These are phyloP conservation scores for Balakata baccata DNA, from an alignment of 345 rosid genomes.

Conservation along the genomic window DNA sequence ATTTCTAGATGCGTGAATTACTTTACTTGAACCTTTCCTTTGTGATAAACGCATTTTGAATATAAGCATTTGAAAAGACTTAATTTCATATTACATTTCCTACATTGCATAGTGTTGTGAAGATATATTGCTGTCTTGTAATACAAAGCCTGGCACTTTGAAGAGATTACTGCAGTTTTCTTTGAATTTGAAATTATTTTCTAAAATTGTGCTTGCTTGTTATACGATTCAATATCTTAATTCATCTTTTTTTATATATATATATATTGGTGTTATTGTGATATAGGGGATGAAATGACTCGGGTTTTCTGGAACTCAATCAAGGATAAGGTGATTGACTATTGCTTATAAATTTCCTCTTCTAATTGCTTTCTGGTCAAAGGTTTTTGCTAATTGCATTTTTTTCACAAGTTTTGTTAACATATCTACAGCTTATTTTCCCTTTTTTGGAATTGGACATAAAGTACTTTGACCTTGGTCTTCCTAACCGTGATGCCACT, in stretches of 20 bases:
- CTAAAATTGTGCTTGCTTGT: not conserved
- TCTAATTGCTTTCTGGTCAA: not conserved
- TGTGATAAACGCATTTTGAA: not conserved
- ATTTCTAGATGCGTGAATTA: not conserved
- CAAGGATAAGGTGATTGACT: conserved; percentile 73
- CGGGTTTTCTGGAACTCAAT: conserved; percentile 88
- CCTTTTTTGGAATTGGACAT: conserved; percentile 25
- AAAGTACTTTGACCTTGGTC: conserved; percentile 25
- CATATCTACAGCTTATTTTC: conserved; percentile 17
- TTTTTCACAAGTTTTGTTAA: not conserved
- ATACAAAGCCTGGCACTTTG: not conserved
- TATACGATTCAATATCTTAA: not conserved
- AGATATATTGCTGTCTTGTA: no score
- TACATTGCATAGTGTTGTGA: not conserved
- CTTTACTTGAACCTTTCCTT: not conserved
- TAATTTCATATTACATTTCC: not conserved
- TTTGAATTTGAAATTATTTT: not conserved
- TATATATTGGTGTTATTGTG: conserved; percentile 14
- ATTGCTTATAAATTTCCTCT: not conserved
- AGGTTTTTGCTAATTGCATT: conserved; percentile 4
- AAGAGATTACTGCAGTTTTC: not conserved
- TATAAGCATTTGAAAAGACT: not conserved
- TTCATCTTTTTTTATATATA: conserved; percentile 8
- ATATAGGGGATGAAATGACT: conserved; percentile 97
- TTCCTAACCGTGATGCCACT: conserved; percentile 26